phyloP scores from a whole-genome alignment of 352 stramenopile genomes.

The Elongisporangium anandrum region DNA sequence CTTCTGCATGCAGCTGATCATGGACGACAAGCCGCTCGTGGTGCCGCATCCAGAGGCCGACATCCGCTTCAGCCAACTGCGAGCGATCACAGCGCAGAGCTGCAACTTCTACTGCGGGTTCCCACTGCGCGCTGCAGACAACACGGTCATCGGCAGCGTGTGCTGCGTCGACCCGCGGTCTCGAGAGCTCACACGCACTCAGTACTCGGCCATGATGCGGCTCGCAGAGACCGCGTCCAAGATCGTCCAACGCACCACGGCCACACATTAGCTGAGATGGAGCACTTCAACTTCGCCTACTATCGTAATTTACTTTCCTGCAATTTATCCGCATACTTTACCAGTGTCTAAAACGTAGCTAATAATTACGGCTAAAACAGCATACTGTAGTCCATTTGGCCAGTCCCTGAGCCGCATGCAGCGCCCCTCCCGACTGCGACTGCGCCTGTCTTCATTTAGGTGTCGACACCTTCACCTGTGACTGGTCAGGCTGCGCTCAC shows the following conservation, averaged over 20 bases:
- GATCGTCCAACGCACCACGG: conserved; percentile 21
- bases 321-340: background rate
- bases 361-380: too few relatives aligned
- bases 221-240: conserved; percentile 54
- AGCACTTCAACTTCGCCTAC: background rate
- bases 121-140: conserved; percentile 38
- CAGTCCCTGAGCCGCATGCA: too few relatives aligned
- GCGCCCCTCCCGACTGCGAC: background rate
- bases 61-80: conserved; percentile 43
- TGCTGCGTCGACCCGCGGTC: conserved; percentile 53
- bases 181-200: conserved; percentile 39
- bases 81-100: conserved; percentile 19
- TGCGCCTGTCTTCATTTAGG: background rate
- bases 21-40: conserved; percentile 42
- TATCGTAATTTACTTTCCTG: background rate
- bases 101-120: conserved; percentile 79
- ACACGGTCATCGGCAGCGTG: conserved; percentile 52
- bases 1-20: conserved; percentile 52
- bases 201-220: conserved; percentile 51
- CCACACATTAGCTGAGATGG: background rate
- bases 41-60: conserved; percentile 43
- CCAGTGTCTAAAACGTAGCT: too few relatives aligned
- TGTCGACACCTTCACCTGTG: background rate
- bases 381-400: too few relatives aligned
- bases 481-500: background rate